These are phyloP conservation scores for Nothophaeocryptopus gaeumannii DNA, from an alignment of 2,329 filamentous ascomycete species.

Conservation along the genomic window DNA sequence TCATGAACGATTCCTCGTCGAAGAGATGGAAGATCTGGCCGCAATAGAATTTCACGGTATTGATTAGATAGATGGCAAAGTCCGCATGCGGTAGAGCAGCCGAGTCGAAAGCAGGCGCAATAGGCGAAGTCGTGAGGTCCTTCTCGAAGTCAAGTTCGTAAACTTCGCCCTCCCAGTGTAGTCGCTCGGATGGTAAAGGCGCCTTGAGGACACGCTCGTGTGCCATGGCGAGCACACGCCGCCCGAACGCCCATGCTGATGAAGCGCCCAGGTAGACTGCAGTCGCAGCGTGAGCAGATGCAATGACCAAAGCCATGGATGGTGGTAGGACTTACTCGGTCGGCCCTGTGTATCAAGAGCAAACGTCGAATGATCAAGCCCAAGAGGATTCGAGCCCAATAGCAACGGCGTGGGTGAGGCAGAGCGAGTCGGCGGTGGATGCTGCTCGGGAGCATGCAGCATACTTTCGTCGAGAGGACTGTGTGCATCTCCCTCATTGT, in stretches of 20 bases:
- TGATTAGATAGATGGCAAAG: constrained; percentile 53
- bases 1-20: constrained; percentile 53
- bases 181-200: constrained; percentile 43
- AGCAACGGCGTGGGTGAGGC: not conserved
- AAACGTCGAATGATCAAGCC: not conserved
- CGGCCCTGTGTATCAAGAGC: constrained; percentile 6
- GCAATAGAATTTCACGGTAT: constrained; percentile 57
- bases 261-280: constrained; percentile 55
- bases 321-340: constrained; percentile 33
- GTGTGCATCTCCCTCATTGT: no score
- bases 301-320: not conserved
- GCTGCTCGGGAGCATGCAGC: not conserved
- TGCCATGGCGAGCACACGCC: constrained; percentile 49
- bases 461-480: no score
- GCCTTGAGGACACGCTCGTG: constrained; percentile 48
- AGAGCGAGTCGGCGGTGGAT: not conserved
- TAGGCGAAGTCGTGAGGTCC: constrained; percentile 27
- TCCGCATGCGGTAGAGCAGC: constrained; percentile 51
- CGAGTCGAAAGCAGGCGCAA: constrained; percentile 31
- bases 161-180: constrained; percentile 52
- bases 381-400: no score
- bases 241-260: constrained; percentile 56
- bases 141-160: constrained; percentile 55
- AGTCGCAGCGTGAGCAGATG: not conserved
- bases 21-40: constrained; percentile 55